Conservation (phyloP, 257 asterid species). For the Fraxinus anomala region DNA sequence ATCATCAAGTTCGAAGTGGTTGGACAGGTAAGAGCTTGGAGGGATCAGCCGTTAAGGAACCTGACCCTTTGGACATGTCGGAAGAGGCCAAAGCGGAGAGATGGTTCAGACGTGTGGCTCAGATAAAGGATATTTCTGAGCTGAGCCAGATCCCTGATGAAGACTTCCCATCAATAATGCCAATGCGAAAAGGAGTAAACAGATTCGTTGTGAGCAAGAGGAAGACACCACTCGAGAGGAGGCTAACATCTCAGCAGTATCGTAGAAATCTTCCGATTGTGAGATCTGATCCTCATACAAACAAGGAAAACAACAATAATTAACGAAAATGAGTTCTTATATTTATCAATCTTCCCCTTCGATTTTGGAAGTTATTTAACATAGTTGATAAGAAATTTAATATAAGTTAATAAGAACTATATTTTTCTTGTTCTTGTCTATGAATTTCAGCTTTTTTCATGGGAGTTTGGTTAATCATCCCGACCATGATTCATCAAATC, state of each 20-base stretch:
- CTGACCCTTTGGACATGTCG: slow-evolving; percentile 85
- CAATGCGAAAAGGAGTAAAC: slow-evolving; percentile 92
- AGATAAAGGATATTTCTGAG: slow-evolving; percentile 92
- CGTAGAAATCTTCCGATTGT: slow-evolving; percentile 71
- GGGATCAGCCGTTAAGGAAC: slow-evolving; percentile 78
- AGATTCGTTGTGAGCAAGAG: slow-evolving; percentile 96
- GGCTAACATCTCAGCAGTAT: slow-evolving; percentile 78
- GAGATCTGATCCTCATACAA: slow-evolving; percentile 52
- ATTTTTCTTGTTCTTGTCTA: not conserved
- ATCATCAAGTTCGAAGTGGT: slow-evolving; percentile 37
- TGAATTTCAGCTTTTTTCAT: not conserved
- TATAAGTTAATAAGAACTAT: not conserved
- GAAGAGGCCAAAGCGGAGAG: slow-evolving; percentile 97
- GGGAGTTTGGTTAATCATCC: not conserved
- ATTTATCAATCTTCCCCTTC: not conserved
- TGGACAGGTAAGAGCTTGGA: slow-evolving; percentile 71
- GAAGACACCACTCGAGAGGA: slow-evolving; percentile 90
- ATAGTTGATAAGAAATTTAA: no score
- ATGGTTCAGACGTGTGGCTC: slow-evolving; percentile 93
- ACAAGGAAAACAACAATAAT: slow-evolving; percentile 47
- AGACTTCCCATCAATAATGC: slow-evolving; percentile 95
- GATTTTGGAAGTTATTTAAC: not conserved
- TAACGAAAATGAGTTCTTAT: not conserved
- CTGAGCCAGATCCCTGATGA: slow-evolving; percentile 94
- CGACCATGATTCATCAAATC: no score